Conservation (phyloP, 164 flowering plant species). For the Warburgia ugandensis region DNA sequence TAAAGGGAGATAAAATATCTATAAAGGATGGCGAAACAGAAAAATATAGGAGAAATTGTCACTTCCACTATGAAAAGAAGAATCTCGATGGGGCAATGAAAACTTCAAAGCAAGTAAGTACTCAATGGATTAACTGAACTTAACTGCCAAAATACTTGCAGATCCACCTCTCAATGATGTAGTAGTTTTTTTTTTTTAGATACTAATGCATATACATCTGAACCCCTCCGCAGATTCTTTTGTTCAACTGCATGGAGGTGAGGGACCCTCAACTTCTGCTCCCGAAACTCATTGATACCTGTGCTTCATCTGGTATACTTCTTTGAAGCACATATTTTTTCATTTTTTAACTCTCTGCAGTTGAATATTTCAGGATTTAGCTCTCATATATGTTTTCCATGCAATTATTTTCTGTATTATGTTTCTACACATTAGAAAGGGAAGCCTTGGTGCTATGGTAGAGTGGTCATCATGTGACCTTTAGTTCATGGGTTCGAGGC, state of each 20-base stretch:
- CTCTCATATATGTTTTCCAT: background rate
- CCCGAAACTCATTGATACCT: conserved; percentile 55
- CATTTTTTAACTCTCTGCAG: no score
- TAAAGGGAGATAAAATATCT: conserved; percentile 24
- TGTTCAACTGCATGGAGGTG: conserved; percentile 85
- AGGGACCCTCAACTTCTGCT: conserved; percentile 77
- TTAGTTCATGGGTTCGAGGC: no score
- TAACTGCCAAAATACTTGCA: no score
- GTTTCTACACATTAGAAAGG: no score
- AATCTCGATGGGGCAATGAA: conserved; percentile 20
- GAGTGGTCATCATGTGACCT: no score
- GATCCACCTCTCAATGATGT: no score
- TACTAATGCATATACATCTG: background rate
- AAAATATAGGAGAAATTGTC: conserved; percentile 20
- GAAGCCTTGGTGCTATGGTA: no score
- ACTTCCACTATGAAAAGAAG: conserved; percentile 10
- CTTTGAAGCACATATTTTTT: background rate
- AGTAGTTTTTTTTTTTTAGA: background rate
- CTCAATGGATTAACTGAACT: no score
- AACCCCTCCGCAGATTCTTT: conserved; percentile 42
- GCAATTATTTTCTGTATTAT: no score
- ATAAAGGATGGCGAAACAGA: conserved; percentile 9
- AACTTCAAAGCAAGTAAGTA: conserved; percentile 45
- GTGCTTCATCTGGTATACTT: conserved; percentile 66
- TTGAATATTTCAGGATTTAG: no score